phyloP scores from a whole-genome alignment of 306 rosid species.

The Cajanus cajan region DNA sequence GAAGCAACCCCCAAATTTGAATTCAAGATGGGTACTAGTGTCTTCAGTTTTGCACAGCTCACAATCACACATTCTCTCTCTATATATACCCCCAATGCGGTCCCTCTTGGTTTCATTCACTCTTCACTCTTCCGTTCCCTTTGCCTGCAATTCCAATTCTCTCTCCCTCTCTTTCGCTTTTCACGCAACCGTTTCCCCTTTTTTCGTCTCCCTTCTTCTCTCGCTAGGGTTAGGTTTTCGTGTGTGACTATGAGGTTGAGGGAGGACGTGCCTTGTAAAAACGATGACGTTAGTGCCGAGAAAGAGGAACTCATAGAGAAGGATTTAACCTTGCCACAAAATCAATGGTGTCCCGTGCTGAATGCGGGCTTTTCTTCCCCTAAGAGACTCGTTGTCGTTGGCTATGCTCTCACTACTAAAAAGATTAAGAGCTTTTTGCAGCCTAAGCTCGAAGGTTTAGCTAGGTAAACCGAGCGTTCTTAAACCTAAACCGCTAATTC shows the following conservation, averaged over 20 bases:
- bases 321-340: constrained; percentile 20
- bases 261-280: constrained; percentile 46
- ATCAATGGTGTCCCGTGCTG: constrained; percentile 43
- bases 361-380: constrained; percentile 45
- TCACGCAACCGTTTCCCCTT: neutral
- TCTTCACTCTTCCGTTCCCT: neutral
- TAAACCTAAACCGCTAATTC: neutral
- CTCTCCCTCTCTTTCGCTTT: neutral
- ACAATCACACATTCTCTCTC: constrained; percentile 10
- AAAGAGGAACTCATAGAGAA: constrained; percentile 31
- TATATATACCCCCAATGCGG: constrained; percentile 16
- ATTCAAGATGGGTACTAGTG: neutral
- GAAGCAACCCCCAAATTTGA: too few species aligned
- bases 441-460: constrained; percentile 83
- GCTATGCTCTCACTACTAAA: constrained; percentile 92
- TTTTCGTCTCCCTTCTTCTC: neutral
- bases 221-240: constrained; percentile 32
- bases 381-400: constrained; percentile 60
- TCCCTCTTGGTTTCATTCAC: neutral
- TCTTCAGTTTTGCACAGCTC: constrained; percentile 14
- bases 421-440: constrained; percentile 90
- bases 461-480: constrained; percentile 56
- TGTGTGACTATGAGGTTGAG: constrained; percentile 42
- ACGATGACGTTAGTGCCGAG: constrained; percentile 29
- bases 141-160: neutral